Percentiles rank a stretch among this genome's conserved stretches.
Evolutionary conservation across 352 stramenopile genomes (phyloP).

Genomic region (Pythium monospermum): DNA sequence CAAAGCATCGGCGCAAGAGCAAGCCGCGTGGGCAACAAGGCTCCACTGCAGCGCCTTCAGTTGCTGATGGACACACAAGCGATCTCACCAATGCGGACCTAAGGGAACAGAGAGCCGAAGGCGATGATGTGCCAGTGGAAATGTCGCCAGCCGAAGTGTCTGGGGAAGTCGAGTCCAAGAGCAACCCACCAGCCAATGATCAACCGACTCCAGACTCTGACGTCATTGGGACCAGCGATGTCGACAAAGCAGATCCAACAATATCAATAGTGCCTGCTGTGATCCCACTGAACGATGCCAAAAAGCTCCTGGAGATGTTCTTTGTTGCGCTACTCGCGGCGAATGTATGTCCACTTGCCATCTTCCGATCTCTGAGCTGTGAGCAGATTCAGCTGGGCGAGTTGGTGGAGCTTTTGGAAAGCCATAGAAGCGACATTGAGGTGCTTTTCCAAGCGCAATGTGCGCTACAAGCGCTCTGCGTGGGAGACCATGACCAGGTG

Average conservation of each 20-base stretch:
- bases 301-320: neutral
- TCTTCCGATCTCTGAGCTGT: neutral
- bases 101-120: too few relatives aligned
- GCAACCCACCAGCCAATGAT: too few relatives aligned
- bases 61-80: neutral
- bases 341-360: neutral
- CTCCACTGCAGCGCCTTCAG: neutral
- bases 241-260: too few relatives aligned
- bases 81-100: neutral
- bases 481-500: neutral
- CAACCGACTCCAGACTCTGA: too few relatives aligned
- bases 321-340: neutral
- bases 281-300: too few relatives aligned
- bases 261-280: too few relatives aligned
- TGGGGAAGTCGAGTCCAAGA: too few relatives aligned
- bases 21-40: neutral
- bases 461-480: neutral
- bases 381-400: neutral
- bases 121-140: too few relatives aligned
- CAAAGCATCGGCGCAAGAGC: constrained; percentile 5
- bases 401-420: neutral
- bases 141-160: too few relatives aligned
- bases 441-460: too few relatives aligned
- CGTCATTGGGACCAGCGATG: too few relatives aligned
- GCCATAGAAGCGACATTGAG: neutral